Evolutionary conservation across 371 early-diverging fungal genomes (phyloP).

Genomic region (Apophysomyces variabilis): DNA sequence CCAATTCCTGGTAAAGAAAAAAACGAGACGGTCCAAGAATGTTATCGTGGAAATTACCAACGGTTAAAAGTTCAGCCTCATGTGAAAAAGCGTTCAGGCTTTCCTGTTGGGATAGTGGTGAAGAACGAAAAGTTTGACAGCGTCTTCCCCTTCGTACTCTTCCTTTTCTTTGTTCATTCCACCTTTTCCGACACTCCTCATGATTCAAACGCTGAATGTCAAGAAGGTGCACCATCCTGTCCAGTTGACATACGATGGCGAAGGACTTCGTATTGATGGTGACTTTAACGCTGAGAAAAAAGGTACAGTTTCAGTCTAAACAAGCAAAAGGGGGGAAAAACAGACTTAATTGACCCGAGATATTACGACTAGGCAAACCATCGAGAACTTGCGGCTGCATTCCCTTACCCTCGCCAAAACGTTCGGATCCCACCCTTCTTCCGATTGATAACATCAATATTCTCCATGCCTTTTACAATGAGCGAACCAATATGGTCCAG

Average conservation of each 20-base stretch:
- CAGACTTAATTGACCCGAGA: not conserved
- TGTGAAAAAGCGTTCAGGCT: too few relatives aligned
- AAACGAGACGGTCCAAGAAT: too few relatives aligned
- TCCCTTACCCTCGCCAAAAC: slow-evolving; percentile 26
- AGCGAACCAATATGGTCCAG: slow-evolving; percentile 31
- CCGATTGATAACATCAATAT: slow-evolving; percentile 44
- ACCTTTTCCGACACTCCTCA: not conserved
- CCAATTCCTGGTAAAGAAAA: too few relatives aligned
- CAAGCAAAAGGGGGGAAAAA: too few relatives aligned
- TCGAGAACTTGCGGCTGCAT: slow-evolving; percentile 32
- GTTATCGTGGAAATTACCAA: too few relatives aligned
- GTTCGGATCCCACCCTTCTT: slow-evolving; percentile 40
- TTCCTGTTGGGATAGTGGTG: too few relatives aligned
- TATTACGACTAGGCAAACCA: slow-evolving; percentile 15
- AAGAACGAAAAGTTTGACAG: too few relatives aligned
- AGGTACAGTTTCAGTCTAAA: slow-evolving; percentile 20
- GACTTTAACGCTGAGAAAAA: slow-evolving; percentile 37
- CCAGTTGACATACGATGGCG: slow-evolving; percentile 40
- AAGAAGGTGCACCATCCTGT: slow-evolving; percentile 42
- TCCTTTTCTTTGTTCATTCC: too few relatives aligned
- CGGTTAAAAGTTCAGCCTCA: too few relatives aligned
- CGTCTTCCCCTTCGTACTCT: too few relatives aligned
- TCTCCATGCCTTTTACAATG: slow-evolving; percentile 29
- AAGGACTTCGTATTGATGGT: slow-evolving; percentile 56
- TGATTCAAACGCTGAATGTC: slow-evolving; percentile 36